Base-by-base conservation (phyloP, 2,329 filamentous ascomycete genomes). In the Aschersonia sp. region DNA sequence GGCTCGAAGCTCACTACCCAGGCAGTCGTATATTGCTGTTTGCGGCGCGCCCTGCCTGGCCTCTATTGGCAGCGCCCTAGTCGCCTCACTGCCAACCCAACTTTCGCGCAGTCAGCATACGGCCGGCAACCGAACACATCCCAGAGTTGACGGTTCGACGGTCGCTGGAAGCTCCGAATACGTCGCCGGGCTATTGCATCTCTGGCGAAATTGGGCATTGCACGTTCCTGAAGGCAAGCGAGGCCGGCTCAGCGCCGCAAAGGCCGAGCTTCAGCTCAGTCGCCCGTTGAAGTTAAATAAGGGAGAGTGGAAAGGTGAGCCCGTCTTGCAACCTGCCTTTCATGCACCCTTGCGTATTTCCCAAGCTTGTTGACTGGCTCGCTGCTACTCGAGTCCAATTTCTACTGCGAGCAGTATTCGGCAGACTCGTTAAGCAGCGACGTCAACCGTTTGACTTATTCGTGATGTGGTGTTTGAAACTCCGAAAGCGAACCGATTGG, bases 231-330 rank as follows among this genome's bases (percentile, higher is more conserved):
- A 22, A 22, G 12, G 33, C 33, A 37, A 12, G 12, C 33, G 33
- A 37, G 8, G 8, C 33, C 33, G 33, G 8, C 33, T 12, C 33
- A 37, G 33, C 12, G 33, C 4, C 12, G 12, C 33, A 37, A 12
- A 12, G 33, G 33, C 33, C 33, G 33, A 37, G 33, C 33, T 37
- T 37, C 33, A 12, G 33, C 12, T 37, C 37, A 57, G 55, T 51
- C 55, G 60, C 52, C 49, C 64, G 63, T 57, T 62, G 52, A 60
- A 60, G 47, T 57, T 58, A 48, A 58, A 53, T 48, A 56, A 57
- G 48, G 33, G 12, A 37, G 8, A 37, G 33, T 12, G 12, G 33
- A 37, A 37, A 37, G 12, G 33, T 8, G 12, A 37, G 33, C 12
- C 33, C 33, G 1, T 8, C 8, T 37, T 37, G 33, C 33, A 12